phyloP scores from a whole-genome alignment of 1,139 yeast genomes.

The Spathaspora sp. region DNA sequence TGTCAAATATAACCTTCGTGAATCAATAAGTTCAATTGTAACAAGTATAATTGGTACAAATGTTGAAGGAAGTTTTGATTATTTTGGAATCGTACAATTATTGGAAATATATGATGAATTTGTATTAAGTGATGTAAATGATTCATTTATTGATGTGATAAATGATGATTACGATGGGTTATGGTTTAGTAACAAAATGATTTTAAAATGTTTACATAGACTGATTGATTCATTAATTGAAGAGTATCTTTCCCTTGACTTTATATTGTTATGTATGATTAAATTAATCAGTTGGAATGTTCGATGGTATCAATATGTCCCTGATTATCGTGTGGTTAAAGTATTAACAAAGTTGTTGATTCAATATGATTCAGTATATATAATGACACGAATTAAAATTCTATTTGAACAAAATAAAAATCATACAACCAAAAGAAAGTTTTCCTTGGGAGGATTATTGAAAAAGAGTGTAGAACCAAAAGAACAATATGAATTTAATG shows the following conservation, averaged over 20 bases:
- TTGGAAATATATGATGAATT: slow-evolving; percentile 44
- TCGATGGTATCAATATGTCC: slow-evolving; percentile 44
- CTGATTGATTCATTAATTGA: slow-evolving; percentile 22
- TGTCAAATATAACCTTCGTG: slow-evolving; percentile 38
- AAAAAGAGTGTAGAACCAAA: slow-evolving; percentile 11
- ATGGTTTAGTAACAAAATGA: slow-evolving; percentile 35
- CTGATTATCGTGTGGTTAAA: slow-evolving; percentile 30
- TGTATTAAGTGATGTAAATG: slow-evolving; percentile 33
- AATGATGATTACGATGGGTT: slow-evolving; percentile 30
- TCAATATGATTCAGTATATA: slow-evolving; percentile 32
- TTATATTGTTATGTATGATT: slow-evolving; percentile 33
- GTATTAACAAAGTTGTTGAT: slow-evolving; percentile 29
- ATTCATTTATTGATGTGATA: slow-evolving; percentile 31
- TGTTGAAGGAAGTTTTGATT: slow-evolving; percentile 37
- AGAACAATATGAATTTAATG: slow-evolving; percentile 25
- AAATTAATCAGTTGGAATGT: slow-evolving; percentile 39
- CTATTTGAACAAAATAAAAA: slow-evolving; percentile 34
- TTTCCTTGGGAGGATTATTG: slow-evolving; percentile 14
- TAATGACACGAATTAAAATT: slow-evolving; percentile 32
- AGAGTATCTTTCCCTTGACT: slow-evolving; percentile 35
- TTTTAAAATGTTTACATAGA: slow-evolving; percentile 25
- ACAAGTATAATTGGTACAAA: slow-evolving; percentile 40
- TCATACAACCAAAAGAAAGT: slow-evolving; percentile 12
- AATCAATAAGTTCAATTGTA: slow-evolving; percentile 38
- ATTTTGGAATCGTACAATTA: slow-evolving; percentile 38